A percentile compares a stretch with the other conserved stretches of the same genome.
Evolutionary conservation across 805 yeast genomes (phyloP).

Genomic region (Teunomyces barrocoloradensis): DNA sequence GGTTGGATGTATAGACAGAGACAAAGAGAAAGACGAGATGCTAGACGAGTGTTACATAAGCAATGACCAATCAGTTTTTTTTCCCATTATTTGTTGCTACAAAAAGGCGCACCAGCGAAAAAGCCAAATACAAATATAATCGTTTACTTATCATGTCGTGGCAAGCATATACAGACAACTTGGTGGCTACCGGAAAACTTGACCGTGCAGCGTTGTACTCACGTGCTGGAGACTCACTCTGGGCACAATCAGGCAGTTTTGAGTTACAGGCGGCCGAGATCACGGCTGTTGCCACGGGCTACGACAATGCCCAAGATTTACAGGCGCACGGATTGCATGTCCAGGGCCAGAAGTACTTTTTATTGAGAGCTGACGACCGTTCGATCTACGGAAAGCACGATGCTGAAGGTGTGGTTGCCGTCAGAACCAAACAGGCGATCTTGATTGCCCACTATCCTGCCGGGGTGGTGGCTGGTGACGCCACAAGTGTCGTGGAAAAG

Average conservation of each 20-base stretch:
- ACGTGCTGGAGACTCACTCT: slow-evolving; percentile 87
- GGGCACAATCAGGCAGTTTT: slow-evolving; percentile 83
- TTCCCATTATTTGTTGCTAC: neutral
- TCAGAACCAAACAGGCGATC: slow-evolving; percentile 91
- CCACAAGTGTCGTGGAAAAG: slow-evolving; percentile 91
- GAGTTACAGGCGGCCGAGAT: slow-evolving; percentile 69
- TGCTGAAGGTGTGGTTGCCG: slow-evolving; percentile 84
- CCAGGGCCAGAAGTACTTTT: slow-evolving; percentile 81
- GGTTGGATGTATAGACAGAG: slow-evolving; percentile 2
- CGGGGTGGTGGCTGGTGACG: slow-evolving; percentile 91
- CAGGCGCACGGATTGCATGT: slow-evolving; percentile 86
- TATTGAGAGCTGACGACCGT: slow-evolving; percentile 86
- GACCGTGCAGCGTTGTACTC: slow-evolving; percentile 94
- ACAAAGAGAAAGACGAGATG: no score
- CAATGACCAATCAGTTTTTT: neutral
- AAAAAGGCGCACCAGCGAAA: neutral
- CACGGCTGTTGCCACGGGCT: slow-evolving; percentile 71
- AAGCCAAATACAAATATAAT: no score
- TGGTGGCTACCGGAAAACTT: slow-evolving; percentile 79
- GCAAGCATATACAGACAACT: slow-evolving; percentile 92
- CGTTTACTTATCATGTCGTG: slow-evolving; percentile 12
- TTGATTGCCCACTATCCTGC: slow-evolving; percentile 92
- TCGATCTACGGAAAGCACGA: slow-evolving; percentile 91
- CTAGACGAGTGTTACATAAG: neutral
- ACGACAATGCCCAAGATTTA: slow-evolving; percentile 70